Percentiles rank a stretch among this genome's conserved stretches.
phyloP scores from a whole-genome alignment of 2,329 filamentous ascomycete genomes.

The Colletotrichum musicola region DNA sequence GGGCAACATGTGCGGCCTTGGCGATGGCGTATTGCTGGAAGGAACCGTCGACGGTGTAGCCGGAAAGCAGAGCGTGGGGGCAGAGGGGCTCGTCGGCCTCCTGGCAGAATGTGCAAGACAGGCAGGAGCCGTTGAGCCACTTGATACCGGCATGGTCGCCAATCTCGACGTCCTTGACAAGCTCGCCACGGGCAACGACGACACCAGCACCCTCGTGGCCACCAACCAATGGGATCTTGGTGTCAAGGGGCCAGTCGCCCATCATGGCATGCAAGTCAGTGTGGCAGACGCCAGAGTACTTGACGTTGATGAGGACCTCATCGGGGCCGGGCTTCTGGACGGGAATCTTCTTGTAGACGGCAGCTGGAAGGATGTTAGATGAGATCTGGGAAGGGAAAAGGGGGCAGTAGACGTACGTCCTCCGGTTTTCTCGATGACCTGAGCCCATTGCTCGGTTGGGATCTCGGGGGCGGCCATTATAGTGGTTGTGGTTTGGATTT shows the following conservation, averaged over 20 bases:
- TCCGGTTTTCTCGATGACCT: conserved; percentile 87
- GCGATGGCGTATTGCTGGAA: conserved; percentile 90
- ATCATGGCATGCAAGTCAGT: conserved; percentile 85
- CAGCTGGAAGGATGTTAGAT: conserved; percentile 55
- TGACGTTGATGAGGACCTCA: conserved; percentile 92
- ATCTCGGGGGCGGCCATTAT: conserved; percentile 53
- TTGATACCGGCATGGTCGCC: conserved; percentile 91
- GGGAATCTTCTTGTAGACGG: conserved; percentile 83
- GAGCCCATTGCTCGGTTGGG: conserved; percentile 89
- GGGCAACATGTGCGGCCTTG: conserved; percentile 87
- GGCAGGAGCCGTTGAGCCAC: conserved; percentile 92
- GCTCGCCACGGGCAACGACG: conserved; percentile 82
- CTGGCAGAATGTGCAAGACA: conserved; percentile 86
- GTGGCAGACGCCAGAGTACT: conserved; percentile 92
- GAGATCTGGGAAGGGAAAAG: not conserved
- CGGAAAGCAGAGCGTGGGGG: conserved; percentile 79
- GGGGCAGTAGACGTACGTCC: conserved; percentile 64
- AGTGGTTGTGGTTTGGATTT: not conserved
- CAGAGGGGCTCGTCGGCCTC: conserved; percentile 87
- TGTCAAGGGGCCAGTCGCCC: conserved; percentile 89
- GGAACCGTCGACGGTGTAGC: conserved; percentile 91
- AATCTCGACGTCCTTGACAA: conserved; percentile 82
- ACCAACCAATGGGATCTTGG: conserved; percentile 87
- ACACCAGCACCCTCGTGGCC: conserved; percentile 85
- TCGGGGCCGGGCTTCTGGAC: conserved; percentile 86